Base-by-base conservation (phyloP, 2,329 filamentous ascomycete genomes). In the Mariannaea elegans region DNA sequence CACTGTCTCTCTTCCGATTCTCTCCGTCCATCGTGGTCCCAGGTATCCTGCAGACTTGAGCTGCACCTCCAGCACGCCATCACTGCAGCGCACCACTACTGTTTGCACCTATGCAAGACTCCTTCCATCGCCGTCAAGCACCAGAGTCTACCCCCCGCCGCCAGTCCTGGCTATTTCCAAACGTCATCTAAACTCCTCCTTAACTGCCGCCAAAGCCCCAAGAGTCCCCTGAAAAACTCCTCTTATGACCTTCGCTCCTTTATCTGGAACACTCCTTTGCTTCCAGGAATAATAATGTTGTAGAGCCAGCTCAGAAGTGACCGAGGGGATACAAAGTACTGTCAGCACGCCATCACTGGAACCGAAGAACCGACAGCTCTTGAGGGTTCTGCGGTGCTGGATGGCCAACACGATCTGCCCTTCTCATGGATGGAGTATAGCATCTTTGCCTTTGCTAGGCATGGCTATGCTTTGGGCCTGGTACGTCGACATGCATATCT, bases 391-490 rank as follows among this genome's bases (percentile, higher is more conserved):
- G 56, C 67, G 24, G 41, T 69, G 7, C 62, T 68, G 16, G 75
- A 76, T 16, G 72, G 68, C 18, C 71, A 78, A 36, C 71, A 79
- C 14, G 78, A 80, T 32, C 71, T 78, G 31, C 81, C 82, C 16
- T 97, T 97, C 79, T 97, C 93, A 63, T 93, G 91, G 88, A 72
- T 92, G 32, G 92, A 96, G 75, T 99, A 98, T 77, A 80, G 78
- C 68, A 89, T 97, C 72, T 98, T 98, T 76, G 81, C 90, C 56
- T n/a, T 80, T 97, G 49, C 81, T 98, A 23, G 95, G 95, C 49
- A 84, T 97, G 56, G 92, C 94, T 51, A 98, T 98, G 95, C 84
- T 98, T 42, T 98, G 94, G 94, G 93, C 94, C 55, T 98, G 94
- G 94, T 96, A 85, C 68, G 86, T 55, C 24, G 24, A 27, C 24